Base-by-base conservation (phyloP, 169 alveolate genomes). In the Eimeria acervulina region DNA sequence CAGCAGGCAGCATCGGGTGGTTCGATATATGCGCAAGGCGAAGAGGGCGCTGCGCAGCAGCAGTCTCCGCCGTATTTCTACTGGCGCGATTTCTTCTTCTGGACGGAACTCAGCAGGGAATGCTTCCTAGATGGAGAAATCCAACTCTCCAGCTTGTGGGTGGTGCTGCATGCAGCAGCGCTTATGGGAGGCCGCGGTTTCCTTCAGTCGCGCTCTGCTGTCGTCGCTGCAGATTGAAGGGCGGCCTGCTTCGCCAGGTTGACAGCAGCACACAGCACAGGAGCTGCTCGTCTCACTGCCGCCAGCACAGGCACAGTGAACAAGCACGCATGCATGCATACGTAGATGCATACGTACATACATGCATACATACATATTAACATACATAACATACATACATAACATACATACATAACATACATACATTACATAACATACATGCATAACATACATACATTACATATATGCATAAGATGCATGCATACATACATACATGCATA, bases 31-130 rank as follows among this genome's bases (percentile, higher is more conserved):
- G 33, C 31, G 12, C 90, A 47, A 17, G 90, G 55, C 26, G 59
- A 81, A 7, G 90, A 81, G 47, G 90, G 90, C 47, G 44, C 68
- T 4, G 78, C 36, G 28, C 74, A 84, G 26, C 78, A 63, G 17
- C 93, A 84, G 78, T 84, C 93, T 28, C 93, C 93, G 10, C 76
- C 80, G 0, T 84, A 84, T 33, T 84, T 84, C 61, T 84, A 84
- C 78, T 84, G 93, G 93, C 63, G 93, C 13, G 93, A 84, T 55
- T 84, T 84, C 93, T 55, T 28, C 93, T 84, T 84, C 66, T 84
- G 93, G 93, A 59, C 36, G 6, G 93, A 84, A 68, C 93, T 84
- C 59, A 55, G 93, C 55, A 40, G 80, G 36, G 93, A 84, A 33
- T 84, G 93, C 80, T 59, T 84, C 33, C 59, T 84, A 51, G 93